Evolutionary conservation across 495 filamentous ascomycete species (phyloP), one percentile per base, ranked within the genome.

Genomic region (Pyrenula aspistea): DNA sequence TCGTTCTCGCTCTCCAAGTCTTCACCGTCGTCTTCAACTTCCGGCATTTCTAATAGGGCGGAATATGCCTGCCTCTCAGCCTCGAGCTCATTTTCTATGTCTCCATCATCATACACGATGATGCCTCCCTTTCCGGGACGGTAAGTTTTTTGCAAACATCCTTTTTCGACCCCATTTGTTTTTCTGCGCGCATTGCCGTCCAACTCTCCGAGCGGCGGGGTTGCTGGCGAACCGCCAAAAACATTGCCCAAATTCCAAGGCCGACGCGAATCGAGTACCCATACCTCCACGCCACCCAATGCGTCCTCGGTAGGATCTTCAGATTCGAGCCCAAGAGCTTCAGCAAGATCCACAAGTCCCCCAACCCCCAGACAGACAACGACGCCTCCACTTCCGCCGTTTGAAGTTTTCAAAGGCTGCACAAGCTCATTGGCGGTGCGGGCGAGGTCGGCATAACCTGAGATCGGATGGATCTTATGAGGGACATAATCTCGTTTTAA

Each of bases 211-310:
- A 77, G 75, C 22, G 69, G 72, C 12, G 69, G 63, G 11, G 78
- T 71, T 3, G 73, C 60, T 22, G 82, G 73, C 56, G 79, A 78
- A 10, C 86, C 88, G 4, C 85, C 88, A 71, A 96, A 97, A 8
- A 97, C 83, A 71, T 97, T 98, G 54, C 80, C 82, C 66, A 98
- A 65, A 70, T 98, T 96, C 92, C 92, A 98, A 52, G 92, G 92
- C 63, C 93, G 75, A 67, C 90, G 77, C 49, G 91, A 83, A 73
- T 98, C 93, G 58, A 96, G 78, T 19, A 96, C 77, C 93, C 93
- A 98, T 21, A 95, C 87, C 69, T 97, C 91, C 1, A 97, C 85
- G 2, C 73, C 82, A 12, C 87, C 88, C 52, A 82, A 77, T 55
- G 81, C 79, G 51, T 84, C 83, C 21, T 74, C 79, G 4, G 74